These are phyloP conservation scores for Royoungia palumana DNA, from an alignment of 768 basidiomycete species.

Conservation along the genomic window DNA sequence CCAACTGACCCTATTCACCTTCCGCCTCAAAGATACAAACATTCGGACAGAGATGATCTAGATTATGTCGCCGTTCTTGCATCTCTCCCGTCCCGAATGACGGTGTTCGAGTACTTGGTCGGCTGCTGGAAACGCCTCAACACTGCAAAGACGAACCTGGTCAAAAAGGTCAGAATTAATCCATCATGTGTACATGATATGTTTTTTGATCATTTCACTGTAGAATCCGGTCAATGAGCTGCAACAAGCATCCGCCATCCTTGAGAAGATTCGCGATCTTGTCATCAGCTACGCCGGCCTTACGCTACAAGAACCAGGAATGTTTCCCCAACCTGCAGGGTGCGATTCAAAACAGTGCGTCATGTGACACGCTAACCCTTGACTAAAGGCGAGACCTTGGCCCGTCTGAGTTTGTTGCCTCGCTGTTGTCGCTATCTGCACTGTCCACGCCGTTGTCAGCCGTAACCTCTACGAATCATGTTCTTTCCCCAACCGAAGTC, in stretches of 20 bases:
- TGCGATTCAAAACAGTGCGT: conserved; percentile 33
- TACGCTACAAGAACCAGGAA: conserved; percentile 85
- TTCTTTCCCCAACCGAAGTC: conserved; percentile 65
- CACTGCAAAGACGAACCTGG: conserved; percentile 44
- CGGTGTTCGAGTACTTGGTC: conserved; percentile 85
- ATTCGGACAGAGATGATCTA: conserved; percentile 56
- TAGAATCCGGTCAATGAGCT: conserved; percentile 55
- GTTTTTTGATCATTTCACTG: conserved; percentile 36
- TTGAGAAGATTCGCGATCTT: conserved; percentile 78
- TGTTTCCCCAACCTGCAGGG: conserved; percentile 90
- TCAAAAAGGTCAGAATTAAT: conserved; percentile 54
- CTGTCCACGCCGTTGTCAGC: conserved; percentile 63
- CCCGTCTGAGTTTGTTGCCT: conserved; percentile 72
- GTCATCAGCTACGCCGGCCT: conserved; percentile 88
- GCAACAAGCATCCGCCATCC: conserved; percentile 54
- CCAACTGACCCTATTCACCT: neutral
- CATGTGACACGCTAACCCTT: conserved; percentile 2
- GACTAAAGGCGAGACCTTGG: conserved; percentile 65
- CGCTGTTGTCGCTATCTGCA: conserved; percentile 73
- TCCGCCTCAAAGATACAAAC: neutral
- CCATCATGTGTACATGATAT: conserved; percentile 17
- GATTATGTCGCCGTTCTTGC: conserved; percentile 72
- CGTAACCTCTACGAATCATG: conserved; percentile 42
- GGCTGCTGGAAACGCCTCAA: conserved; percentile 92
- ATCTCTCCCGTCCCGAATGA: conserved; percentile 72